Evolutionary conservation across 2,329 filamentous ascomycete species (phyloP).

Genomic region (Aspergillus sp.): DNA sequence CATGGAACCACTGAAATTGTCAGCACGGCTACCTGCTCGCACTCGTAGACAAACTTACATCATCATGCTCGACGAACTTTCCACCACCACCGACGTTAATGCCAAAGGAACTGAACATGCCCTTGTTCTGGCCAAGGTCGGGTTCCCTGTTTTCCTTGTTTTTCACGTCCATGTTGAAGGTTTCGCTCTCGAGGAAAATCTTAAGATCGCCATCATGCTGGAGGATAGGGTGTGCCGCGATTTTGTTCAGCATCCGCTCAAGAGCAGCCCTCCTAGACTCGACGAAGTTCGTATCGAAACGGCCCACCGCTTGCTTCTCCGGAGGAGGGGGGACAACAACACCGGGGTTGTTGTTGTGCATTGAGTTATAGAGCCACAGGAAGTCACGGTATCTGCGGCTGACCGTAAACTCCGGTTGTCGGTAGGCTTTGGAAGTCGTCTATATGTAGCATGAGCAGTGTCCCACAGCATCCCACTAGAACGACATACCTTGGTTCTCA

Average conservation of each 20-base stretch:
- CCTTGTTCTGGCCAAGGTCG: constrained; percentile 84
- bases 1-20: constrained; percentile 82
- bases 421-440: constrained; percentile 96
- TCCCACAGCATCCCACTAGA: neutral
- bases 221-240: constrained; percentile 80
- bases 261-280: constrained; percentile 87
- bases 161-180: constrained; percentile 95
- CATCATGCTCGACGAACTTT: constrained; percentile 98
- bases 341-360: constrained; percentile 92
- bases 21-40: constrained; percentile 16
- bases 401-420: constrained; percentile 87
- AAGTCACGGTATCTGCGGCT: constrained; percentile 95
- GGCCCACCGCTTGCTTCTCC: constrained; percentile 94
- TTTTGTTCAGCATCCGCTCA: constrained; percentile 98
- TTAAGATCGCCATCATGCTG: constrained; percentile 94
- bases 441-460: constrained; percentile 39
- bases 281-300: constrained; percentile 96
- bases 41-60: constrained; percentile 58
- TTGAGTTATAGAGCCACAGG: constrained; percentile 92
- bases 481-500: constrained; percentile 76
- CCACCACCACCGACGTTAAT: constrained; percentile 71
- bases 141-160: constrained; percentile 94
- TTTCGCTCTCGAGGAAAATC: constrained; percentile 93
- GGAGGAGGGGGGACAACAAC: constrained; percentile 93
- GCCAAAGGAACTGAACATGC: constrained; percentile 83